These are phyloP conservation scores for Saturnispora mendoncae DNA, from an alignment of 805 yeast species.

Conservation along the genomic window DNA sequence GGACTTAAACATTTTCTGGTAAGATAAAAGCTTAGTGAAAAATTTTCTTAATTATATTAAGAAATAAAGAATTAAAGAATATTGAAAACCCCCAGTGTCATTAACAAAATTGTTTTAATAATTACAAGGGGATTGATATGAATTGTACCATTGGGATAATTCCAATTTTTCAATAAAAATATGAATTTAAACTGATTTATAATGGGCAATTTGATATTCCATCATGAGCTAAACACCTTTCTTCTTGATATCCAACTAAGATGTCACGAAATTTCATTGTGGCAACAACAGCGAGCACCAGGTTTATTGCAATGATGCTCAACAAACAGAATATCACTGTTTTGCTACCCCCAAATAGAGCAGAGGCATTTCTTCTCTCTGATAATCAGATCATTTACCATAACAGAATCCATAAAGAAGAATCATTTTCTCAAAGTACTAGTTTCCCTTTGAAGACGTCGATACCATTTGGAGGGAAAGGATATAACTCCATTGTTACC, in stretches of 20 bases:
- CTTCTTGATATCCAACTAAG: neutral
- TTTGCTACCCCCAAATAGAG: neutral
- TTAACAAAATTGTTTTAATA: too few relatives aligned
- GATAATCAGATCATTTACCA: conserved; percentile 1
- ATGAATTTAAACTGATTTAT: too few relatives aligned
- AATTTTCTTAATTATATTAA: neutral
- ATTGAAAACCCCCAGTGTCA: too few relatives aligned
- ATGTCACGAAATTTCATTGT: neutral
- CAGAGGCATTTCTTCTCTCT: conserved; percentile 3
- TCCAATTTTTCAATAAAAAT: too few relatives aligned
- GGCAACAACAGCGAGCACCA: neutral
- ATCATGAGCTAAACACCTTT: neutral
- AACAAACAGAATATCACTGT: neutral
- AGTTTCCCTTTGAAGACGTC: neutral
- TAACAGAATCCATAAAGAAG: conserved; percentile 3
- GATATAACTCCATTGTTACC: neutral
- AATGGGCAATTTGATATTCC: too few relatives aligned
- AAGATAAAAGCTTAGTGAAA: neutral
- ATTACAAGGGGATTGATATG: too few relatives aligned
- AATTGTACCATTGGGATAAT: too few relatives aligned
- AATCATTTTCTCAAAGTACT: neutral
- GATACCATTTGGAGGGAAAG: neutral
- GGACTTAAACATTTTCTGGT: neutral
- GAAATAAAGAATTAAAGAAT: too few relatives aligned
- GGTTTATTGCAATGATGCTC: conserved; percentile 1